phyloP scores from a whole-genome alignment of 495 filamentous ascomycete genomes.

The Xylaria longipes region DNA sequence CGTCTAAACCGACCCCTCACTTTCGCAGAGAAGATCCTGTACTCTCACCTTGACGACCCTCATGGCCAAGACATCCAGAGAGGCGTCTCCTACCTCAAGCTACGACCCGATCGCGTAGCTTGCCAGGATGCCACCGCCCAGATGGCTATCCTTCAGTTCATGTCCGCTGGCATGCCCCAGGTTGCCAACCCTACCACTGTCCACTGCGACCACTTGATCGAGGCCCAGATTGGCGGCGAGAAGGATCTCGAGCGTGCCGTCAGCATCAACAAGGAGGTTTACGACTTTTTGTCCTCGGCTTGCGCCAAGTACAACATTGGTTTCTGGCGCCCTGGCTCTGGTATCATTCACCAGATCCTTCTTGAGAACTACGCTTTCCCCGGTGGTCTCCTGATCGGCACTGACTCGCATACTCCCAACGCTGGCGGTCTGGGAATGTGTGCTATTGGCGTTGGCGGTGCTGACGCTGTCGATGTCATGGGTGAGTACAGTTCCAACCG shows the following conservation, averaged over 20 bases:
- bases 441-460: conserved; percentile 98
- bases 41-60: conserved; percentile 98
- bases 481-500: conserved; percentile 38
- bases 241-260: conserved; percentile 94
- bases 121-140: conserved; percentile 99
- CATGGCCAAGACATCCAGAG: conserved; percentile 95
- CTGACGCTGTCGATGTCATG: conserved; percentile 99
- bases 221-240: conserved; percentile 91
- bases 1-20: conserved; percentile 92
- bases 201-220: conserved; percentile 99
- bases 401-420: conserved; percentile 98
- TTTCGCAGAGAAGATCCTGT: conserved; percentile 97
- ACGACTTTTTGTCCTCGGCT: conserved; percentile 93
- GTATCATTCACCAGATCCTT: conserved; percentile 99
- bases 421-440: conserved; percentile 95
- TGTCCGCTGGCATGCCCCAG: conserved; percentile 94
- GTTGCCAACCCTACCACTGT: conserved; percentile 96
- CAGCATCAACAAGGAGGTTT: conserved; percentile 98
- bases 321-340: conserved; percentile 98
- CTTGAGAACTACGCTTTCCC: conserved; percentile 99
- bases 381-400: conserved; percentile 97
- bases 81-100: conserved; percentile 91
- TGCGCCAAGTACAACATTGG: conserved; percentile 99
- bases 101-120: conserved; percentile 96
- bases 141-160: conserved; percentile 99